These are phyloP conservation scores for Diutina neorugosa DNA, from an alignment of 1,139 yeast species.

Conservation along the genomic window DNA sequence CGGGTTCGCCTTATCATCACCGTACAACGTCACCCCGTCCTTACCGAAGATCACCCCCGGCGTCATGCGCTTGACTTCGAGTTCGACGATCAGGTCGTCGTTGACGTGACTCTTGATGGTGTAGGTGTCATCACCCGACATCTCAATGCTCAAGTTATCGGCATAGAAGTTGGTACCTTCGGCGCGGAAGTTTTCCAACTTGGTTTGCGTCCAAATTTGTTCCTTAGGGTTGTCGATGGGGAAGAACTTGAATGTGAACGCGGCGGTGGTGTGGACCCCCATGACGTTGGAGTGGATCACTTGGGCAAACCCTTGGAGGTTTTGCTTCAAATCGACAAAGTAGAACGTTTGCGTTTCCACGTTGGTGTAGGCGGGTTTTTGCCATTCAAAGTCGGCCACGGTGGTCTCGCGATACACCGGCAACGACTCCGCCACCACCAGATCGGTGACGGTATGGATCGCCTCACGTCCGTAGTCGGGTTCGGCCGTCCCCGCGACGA, in stretches of 20 bases:
- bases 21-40: slow-evolving; percentile 77
- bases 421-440: slow-evolving; percentile 35
- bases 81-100: slow-evolving; percentile 61
- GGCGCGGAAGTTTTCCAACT: slow-evolving; percentile 65
- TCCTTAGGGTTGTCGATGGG: slow-evolving; percentile 16
- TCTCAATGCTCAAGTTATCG: slow-evolving; percentile 48
- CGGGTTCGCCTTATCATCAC: slow-evolving; percentile 68
- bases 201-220: slow-evolving; percentile 77
- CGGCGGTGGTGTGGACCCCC: slow-evolving; percentile 87
- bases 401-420: slow-evolving; percentile 40
- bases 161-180: slow-evolving; percentile 80
- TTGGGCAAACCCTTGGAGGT: slow-evolving; percentile 80
- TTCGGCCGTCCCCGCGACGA: slow-evolving; percentile 93
- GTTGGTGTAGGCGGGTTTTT: slow-evolving; percentile 64
- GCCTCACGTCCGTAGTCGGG: slow-evolving; percentile 94
- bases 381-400: slow-evolving; percentile 62
- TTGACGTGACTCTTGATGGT: slow-evolving; percentile 55
- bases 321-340: slow-evolving; percentile 51
- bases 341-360: slow-evolving; percentile 94
- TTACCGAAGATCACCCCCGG: slow-evolving; percentile 86
- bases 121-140: slow-evolving; percentile 43
- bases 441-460: slow-evolving; percentile 67
- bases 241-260: slow-evolving; percentile 64
- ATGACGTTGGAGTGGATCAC: slow-evolving; percentile 86
- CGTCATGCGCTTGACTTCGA: slow-evolving; percentile 47